Evolutionary conservation across 169 alveolate genomes (phyloP), one percentile per base, ranked within the genome.

Genomic region (Cryptosporidium meleagridis): DNA sequence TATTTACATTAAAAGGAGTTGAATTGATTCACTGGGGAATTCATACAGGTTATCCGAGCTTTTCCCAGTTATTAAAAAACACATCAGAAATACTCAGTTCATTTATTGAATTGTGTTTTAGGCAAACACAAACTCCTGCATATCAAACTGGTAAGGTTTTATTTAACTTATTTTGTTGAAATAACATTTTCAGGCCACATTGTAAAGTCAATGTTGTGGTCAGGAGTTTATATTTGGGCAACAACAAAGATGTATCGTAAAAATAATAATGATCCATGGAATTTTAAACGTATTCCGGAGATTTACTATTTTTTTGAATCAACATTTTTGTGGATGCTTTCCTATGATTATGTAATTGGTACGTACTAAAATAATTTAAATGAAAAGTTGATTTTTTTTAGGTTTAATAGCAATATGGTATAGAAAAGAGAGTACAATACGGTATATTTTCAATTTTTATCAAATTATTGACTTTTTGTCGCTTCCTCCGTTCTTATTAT

Each of bases 211-310:
- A 61, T 91, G 86, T 87, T 91, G 45, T 91, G 93, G 93, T 91
- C 92, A n/a, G 87, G 86, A 3, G 93, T 91, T 0, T 91, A 91
- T 70, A 53, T 91, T 16, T 91, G 93, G 93, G 93, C 93, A 10
- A 69, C 93, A 29, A 91, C 93, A 31, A 59, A 85, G n/a, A 67
- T 80, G 84, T 70, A 59, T 62, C 29, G 68, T n/a, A 45, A n/a
- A 44, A 69, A 72, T 31, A 75, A 73, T 41, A 48, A 70, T 29
- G 69, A 85, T 8, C 75, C 92, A 3, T 91, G 93, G 93, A 39
- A n/a, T 18, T 85, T 91, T 35, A 23, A 44, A 41, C 12, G 18
- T 12, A 52, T 91, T n/a, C 93, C 93, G 12, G 73, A 70, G 21
- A 45, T 73, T 21, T 91, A 91, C 51, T 85, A 70, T 33, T 69